phyloP scores from a whole-genome alignment of 1,139 yeast genomes.

The Kluyveromyces sp. region DNA sequence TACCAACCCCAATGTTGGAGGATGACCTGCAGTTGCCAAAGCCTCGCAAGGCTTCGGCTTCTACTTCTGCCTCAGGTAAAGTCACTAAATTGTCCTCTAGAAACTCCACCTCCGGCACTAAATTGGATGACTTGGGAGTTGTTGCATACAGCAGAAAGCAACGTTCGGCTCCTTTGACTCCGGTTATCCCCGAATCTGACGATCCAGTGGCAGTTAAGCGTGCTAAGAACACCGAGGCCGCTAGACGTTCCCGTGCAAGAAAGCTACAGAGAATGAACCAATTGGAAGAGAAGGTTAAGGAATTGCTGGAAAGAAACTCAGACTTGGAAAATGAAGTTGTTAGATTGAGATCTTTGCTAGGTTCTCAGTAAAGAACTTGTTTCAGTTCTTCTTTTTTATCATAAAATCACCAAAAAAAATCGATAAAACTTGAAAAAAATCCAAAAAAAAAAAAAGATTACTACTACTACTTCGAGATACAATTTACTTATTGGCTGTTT shows the following conservation, averaged over 20 bases:
- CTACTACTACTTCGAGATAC: too few species aligned
- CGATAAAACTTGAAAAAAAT: too few species aligned
- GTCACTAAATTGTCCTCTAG: background rate
- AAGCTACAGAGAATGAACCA: constrained; percentile 83
- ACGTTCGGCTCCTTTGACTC: constrained; percentile 54
- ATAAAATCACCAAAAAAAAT: too few species aligned
- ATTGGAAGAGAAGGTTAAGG: constrained; percentile 70
- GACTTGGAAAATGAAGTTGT: constrained; percentile 51
- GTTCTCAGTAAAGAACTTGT: background rate
- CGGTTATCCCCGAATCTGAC: constrained; percentile 47
- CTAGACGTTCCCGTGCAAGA: constrained; percentile 90
- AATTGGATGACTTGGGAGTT: constrained; percentile 55
- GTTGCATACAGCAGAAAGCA: constrained; percentile 59
- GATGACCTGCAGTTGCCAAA: constrained; percentile 11
- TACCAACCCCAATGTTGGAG: constrained; percentile 30
- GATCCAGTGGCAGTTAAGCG: constrained; percentile 75
- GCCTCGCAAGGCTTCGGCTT: background rate
- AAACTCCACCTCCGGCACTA: constrained; percentile 12
- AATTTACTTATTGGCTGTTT: too few species aligned
- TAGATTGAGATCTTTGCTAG: constrained; percentile 46
- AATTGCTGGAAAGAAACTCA: constrained; percentile 46
- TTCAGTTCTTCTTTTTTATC: background rate
- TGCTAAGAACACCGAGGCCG: constrained; percentile 95
- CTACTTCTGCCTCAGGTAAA: background rate
- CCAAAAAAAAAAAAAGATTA: too few species aligned